Base-by-base conservation (phyloP, 202 grass and related monocot species). In the Brachypodium distachyon region DNA sequence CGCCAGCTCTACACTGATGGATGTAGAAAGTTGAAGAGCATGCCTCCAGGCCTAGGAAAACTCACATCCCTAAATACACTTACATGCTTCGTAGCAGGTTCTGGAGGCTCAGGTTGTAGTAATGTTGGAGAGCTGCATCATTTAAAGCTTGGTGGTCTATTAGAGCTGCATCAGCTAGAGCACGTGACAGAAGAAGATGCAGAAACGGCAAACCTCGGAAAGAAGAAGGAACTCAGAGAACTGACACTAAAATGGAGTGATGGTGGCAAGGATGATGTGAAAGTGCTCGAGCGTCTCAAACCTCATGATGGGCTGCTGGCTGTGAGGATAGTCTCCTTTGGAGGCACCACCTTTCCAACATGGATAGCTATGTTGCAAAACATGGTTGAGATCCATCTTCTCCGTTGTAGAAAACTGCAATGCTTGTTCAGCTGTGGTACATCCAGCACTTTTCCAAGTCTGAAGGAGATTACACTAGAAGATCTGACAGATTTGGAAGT, bases 201-300 rank as follows among this genome's bases (percentile, higher is more conserved):
- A 34, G 18, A 29, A 29, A 16, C 0, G 3, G 7, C 14, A 31
- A 12, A 4, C 3, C 28, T 68, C 1, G 1, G 17, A 47, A 31
- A 13, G 0, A 68, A 67, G 4, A 12, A 31, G 29, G 53, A 67
- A 47, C 32, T 54, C 41, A 43, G 0, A 6, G 32, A 62, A 51
- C 42, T 70, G 37, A 27, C n/a, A 18, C 31, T 38, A 9, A 12
- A 1, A 23, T 59, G 26, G 50, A 59, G 26, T 14, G 2, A 2
- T 13, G 9, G 1, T 0, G 70, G 0, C 0, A 5, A 34, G 22
- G 6, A 4, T 4, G 61, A 60, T n/a, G n/a, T n/a, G n/a, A n/a
- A n/a, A 16, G 54, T 83, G 31, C 58, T 86, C 32, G 25, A 77
- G 17, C 16, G 12, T 55, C 74, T 83, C 8, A 38, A 43, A 68